phyloP scores from a whole-genome alignment of 1,139 yeast species.

The Pichia inconspicua region DNA sequence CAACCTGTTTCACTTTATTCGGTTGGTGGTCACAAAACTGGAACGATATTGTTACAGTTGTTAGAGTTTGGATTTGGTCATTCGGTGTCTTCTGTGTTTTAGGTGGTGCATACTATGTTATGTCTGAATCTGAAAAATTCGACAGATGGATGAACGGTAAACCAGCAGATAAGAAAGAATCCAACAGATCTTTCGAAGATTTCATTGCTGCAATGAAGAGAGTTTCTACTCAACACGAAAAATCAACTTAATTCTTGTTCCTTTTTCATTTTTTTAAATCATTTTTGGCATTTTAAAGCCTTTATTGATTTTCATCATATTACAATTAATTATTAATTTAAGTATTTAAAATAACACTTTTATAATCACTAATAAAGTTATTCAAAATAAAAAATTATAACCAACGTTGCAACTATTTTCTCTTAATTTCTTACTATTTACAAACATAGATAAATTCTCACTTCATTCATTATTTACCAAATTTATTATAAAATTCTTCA shows the following conservation, averaged over 20 bases:
- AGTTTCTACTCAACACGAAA: slow-evolving; percentile 96
- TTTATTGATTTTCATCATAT: background rate
- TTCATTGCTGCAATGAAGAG: slow-evolving; percentile 96
- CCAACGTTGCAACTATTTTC: background rate
- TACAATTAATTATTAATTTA: too few relatives aligned
- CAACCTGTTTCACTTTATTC: slow-evolving; percentile 85
- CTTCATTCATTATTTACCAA: slow-evolving; percentile 16
- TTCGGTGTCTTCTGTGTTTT: slow-evolving; percentile 92
- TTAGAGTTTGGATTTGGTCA: slow-evolving; percentile 90
- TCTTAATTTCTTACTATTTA: background rate
- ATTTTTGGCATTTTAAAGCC: background rate
- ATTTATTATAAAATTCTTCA: slow-evolving; percentile 23
- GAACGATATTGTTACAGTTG: slow-evolving; percentile 93
- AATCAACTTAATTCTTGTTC: slow-evolving; percentile 31
- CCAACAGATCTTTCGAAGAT: slow-evolving; percentile 82
- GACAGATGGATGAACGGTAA: slow-evolving; percentile 94
- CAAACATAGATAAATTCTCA: too few relatives aligned
- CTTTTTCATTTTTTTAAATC: background rate
- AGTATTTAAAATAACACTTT: background rate
- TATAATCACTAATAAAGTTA: background rate
- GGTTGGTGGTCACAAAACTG: slow-evolving; percentile 99
- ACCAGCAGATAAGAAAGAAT: slow-evolving; percentile 56
- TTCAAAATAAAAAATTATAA: background rate
- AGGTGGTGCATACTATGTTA: slow-evolving; percentile 94
- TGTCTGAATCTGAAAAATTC: slow-evolving; percentile 80